Percentiles rank a stretch among this genome's conserved stretches.
phyloP scores from a whole-genome alignment of 495 filamentous ascomycete species.

The Clavariopsis aquatica region DNA sequence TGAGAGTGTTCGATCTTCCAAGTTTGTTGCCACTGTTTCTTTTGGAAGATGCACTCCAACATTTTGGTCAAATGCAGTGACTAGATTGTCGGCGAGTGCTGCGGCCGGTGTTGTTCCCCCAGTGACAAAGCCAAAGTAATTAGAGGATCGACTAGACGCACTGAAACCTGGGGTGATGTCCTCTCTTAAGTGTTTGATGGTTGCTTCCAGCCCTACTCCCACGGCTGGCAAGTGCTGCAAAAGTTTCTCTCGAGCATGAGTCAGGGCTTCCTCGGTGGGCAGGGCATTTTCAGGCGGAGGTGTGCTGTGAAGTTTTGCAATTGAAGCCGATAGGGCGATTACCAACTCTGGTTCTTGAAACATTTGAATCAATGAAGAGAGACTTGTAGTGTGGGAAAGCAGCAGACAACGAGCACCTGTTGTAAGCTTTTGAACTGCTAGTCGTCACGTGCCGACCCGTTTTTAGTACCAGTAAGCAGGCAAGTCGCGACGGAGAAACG shows the following conservation, averaged over 20 bases:
- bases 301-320: constrained; percentile 19
- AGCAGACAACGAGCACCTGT: background rate
- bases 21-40: constrained; percentile 70
- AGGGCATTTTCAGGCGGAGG: constrained; percentile 24
- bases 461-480: constrained; percentile 18
- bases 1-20: constrained; percentile 70
- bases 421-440: background rate
- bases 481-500: constrained; percentile 27
- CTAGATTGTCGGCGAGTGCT: constrained; percentile 78
- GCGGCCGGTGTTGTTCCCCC: constrained; percentile 81
- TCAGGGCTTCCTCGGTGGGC: constrained; percentile 28
- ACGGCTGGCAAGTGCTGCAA: constrained; percentile 43
- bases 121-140: constrained; percentile 88
- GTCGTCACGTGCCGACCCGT: constrained; percentile 28
- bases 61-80: constrained; percentile 77
- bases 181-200: constrained; percentile 55
- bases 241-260: constrained; percentile 33
- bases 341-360: constrained; percentile 10
- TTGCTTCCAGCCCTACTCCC: constrained; percentile 51
- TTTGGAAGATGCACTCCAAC: constrained; percentile 79
- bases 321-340: constrained; percentile 13
- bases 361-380: constrained; percentile 11
- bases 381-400: background rate
- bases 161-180: constrained; percentile 70
- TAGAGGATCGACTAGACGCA: constrained; percentile 58